These are phyloP conservation scores for Telfairia occidentalis DNA, from an alignment of 331 rosid species.

Conservation along the genomic window DNA sequence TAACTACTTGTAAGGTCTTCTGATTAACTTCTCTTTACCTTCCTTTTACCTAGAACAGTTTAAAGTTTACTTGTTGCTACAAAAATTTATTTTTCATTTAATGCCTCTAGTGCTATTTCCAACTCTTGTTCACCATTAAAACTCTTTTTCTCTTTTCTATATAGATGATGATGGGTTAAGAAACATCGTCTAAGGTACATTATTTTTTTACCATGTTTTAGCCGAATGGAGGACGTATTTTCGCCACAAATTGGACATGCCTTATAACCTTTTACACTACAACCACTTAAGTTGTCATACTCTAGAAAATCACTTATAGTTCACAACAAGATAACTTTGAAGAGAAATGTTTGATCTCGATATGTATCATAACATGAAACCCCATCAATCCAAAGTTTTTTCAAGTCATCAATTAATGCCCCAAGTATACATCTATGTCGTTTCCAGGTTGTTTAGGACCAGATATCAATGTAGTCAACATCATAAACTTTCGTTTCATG, in stretches of 20 bases:
- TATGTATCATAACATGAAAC: neutral
- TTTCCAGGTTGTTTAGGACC: too few relatives aligned
- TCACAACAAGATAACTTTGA: neutral
- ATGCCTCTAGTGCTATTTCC: neutral
- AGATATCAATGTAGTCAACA: too few relatives aligned
- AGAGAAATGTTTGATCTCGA: too few relatives aligned
- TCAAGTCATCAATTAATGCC: neutral
- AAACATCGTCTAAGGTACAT: neutral
- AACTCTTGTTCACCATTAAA: neutral
- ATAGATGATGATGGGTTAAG: neutral
- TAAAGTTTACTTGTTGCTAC: neutral
- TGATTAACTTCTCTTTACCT: neutral
- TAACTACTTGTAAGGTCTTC: neutral
- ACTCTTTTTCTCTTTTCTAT: too few relatives aligned
- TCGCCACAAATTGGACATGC: neutral
- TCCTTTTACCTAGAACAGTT: neutral
- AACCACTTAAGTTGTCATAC: neutral
- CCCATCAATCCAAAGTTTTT: neutral
- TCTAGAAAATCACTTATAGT: neutral
- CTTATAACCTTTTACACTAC: neutral
- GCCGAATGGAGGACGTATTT: neutral
- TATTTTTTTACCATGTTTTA: neutral
- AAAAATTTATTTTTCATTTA: neutral
- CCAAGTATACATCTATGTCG: too few relatives aligned
- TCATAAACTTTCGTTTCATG: too few relatives aligned